These are phyloP conservation scores for Spiraea crenata DNA, from an alignment of 331 rosid genomes.

Conservation along the genomic window DNA sequence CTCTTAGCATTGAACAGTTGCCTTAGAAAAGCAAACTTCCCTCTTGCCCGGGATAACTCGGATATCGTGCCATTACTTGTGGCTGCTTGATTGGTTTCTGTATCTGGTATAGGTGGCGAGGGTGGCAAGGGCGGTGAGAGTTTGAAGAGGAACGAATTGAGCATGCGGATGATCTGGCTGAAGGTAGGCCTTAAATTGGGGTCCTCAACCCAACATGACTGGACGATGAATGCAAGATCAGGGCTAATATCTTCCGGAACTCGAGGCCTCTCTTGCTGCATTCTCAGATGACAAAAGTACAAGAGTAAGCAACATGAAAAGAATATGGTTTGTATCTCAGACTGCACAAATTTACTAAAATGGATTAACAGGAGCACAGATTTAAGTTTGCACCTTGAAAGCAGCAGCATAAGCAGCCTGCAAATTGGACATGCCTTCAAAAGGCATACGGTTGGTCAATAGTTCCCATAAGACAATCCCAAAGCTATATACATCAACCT, in stretches of 20 bases:
- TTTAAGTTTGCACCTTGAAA: slow-evolving; percentile 63
- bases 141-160: slow-evolving; percentile 71
- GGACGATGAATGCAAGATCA: slow-evolving; percentile 82
- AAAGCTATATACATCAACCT: slow-evolving; percentile 96
- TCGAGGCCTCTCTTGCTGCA: slow-evolving; percentile 94
- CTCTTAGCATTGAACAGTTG: slow-evolving; percentile 87
- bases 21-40: slow-evolving; percentile 84
- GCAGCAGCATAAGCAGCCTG: slow-evolving; percentile 99
- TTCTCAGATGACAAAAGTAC: slow-evolving; percentile 32
- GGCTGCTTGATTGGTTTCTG: slow-evolving; percentile 44
- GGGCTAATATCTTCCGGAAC: slow-evolving; percentile 77
- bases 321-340: not conserved
- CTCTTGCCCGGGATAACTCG: slow-evolving; percentile 72
- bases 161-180: slow-evolving; percentile 91
- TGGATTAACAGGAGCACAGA: slow-evolving; percentile 15
- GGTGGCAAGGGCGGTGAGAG: slow-evolving; percentile 67
- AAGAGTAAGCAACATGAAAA: not conserved
- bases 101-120: slow-evolving; percentile 43
- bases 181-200: slow-evolving; percentile 87
- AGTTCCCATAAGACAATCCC: slow-evolving; percentile 97
- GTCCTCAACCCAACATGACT: slow-evolving; percentile 97
- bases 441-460: slow-evolving; percentile 96
- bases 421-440: slow-evolving; percentile 98
- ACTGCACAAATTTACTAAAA: not conserved
- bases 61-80: slow-evolving; percentile 62